A percentile compares a stretch with the other conserved stretches of the same genome.
phyloP scores from a whole-genome alignment of 2,329 filamentous ascomycete species.

The Decorospora gaudefroyi region DNA sequence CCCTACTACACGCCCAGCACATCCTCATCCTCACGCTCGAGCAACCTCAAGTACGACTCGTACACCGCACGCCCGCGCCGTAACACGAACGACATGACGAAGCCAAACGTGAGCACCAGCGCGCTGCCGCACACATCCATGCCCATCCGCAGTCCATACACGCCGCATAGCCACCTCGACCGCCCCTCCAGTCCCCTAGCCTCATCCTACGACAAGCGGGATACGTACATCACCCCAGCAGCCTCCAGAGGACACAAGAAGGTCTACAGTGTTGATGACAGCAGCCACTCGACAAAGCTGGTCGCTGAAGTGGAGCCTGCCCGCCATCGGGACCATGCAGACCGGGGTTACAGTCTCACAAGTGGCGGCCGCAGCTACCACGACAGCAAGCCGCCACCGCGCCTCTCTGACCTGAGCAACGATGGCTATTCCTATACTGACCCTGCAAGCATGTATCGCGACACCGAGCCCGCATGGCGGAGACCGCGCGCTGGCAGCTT shows the following conservation, averaged over 20 bases:
- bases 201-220: constrained; percentile 41
- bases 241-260: constrained; percentile 50
- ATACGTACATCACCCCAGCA: constrained; percentile 47
- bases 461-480: constrained; percentile 56
- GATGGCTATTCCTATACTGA: constrained; percentile 57
- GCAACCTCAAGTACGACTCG: constrained; percentile 48
- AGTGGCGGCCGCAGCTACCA: constrained; percentile 42
- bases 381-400: constrained; percentile 29
- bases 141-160: constrained; percentile 41
- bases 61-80: constrained; percentile 54
- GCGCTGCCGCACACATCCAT: constrained; percentile 29
- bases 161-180: constrained; percentile 29
- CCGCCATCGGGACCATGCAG: constrained; percentile 32
- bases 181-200: constrained; percentile 51
- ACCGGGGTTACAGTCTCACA: constrained; percentile 32
- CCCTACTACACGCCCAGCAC: constrained; percentile 32
- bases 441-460: constrained; percentile 56
- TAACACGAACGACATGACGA: constrained; percentile 48
- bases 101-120: constrained; percentile 46
- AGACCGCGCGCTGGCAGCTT: constrained; percentile 52
- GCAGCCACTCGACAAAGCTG: constrained; percentile 45
- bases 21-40: constrained; percentile 35
- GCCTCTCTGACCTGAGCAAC: constrained; percentile 47
- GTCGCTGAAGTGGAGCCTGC: constrained; percentile 47
- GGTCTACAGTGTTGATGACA: constrained; percentile 56